Base-by-base conservation (phyloP, 305 asterid species). In the Fraxinus greggii region DNA sequence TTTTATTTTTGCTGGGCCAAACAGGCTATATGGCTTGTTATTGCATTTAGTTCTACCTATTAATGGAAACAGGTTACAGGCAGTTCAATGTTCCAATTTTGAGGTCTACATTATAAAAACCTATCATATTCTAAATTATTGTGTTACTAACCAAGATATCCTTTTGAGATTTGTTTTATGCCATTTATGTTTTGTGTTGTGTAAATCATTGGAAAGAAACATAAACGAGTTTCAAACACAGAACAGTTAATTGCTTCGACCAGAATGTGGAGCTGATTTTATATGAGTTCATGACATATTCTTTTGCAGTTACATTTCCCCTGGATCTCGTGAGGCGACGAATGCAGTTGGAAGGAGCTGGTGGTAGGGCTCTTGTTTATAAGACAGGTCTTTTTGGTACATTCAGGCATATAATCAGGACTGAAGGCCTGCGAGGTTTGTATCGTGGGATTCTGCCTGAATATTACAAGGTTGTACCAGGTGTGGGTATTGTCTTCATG, bases 281-380 rank as follows among this genome's bases (percentile, higher is more conserved):
- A 21, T 81, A 33, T 56, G 78, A 61, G 77, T 21, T 38, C 48
- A 70, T 48, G 32, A 26, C 78, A 28, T 51, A 17, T 77, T 65
- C 48, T 78, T 82, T 19, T 91, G 89, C 96, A 92, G 97, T 90
- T 56, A 93, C 91, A 73, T 94, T 89, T 86, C 97, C 98, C 36
- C 81, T 92, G 85, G 98, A 93, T 85, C 97, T 91, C 24, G 97
- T 92, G 89, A 90, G 97, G 87, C 86, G 97, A 80, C 82, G 98
- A 78, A 92, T 91, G 94, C 98, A 94, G 86, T 86, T 94, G 91
- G 97, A 94, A 92, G 98, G 97, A 84, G 98, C 95, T 3, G 95
- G 94, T 72, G 97, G 97, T 40, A 86, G 93, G 72, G 92, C 93
- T 13, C 93, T 84, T 42, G 92, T 92, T 32, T 94, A 94, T 69